Base-by-base conservation (phyloP, 2,329 filamentous ascomycete species). In the Fusarium sp. region DNA sequence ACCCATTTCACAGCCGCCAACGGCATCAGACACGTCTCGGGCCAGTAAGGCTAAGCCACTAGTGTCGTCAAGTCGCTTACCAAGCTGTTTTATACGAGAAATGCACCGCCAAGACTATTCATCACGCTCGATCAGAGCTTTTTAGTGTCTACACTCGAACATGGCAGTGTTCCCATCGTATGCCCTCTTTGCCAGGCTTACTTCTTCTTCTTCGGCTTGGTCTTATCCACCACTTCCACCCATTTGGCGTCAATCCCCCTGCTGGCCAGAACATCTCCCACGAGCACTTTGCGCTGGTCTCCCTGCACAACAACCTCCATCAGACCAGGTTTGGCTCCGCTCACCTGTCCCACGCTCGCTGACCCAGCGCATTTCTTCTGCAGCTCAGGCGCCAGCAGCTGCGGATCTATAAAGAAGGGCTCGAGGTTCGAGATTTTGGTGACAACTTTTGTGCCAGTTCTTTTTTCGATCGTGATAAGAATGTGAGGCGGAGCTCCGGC, bases 351-450 rank as follows among this genome's bases (percentile, higher is more conserved):
- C 10, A 73, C 71, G 1, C 71, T 73, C 1, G 71, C 71, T 3
- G 71, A 73, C 2, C 71, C 71, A 0, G 71, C 71, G 18, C 71
- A 73, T 10, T 69, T 73, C 64, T 74, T 73, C 36, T 73, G 71
- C 4, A 73, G 27, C 18, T 73, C 71, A 0, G 71, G 71, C 1
- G 71, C 71, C 4, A 73, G 66, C 7, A 73, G 15, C 6, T 73
- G 57, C 2, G 71, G 72, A 6, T 73, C 71, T 2, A 73, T 66
- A 1, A 66, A 66, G 51, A 74, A 73, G 1, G 71, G 71, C 34
- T 73, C 71, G 1, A 73, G 48, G 3, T 73, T 73, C 9, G 71
- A 68, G 10, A 73, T 41, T 11, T 74, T 73, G 37, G 71, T 73
- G 7, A 73, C 71, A 2, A 74, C 66, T 39, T 73, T 73, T 15